These are phyloP conservation scores for Alternaria hordeiaustralica DNA, from an alignment of 2,329 filamentous ascomycete species.

Conservation along the genomic window DNA sequence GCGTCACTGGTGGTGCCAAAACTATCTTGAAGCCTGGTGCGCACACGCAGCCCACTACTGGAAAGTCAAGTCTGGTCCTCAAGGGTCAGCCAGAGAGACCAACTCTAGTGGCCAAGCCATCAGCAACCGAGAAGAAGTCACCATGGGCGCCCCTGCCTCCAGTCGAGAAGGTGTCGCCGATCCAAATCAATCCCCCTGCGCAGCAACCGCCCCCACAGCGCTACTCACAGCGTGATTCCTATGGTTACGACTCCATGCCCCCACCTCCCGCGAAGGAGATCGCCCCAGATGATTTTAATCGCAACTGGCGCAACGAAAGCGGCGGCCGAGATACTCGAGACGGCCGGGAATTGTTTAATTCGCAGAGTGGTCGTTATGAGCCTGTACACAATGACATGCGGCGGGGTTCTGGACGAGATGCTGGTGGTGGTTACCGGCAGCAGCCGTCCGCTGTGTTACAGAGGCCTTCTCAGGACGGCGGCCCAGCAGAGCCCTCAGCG, in stretches of 20 bases:
- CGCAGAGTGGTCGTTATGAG: conserved; percentile 92
- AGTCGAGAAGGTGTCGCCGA: conserved; percentile 78
- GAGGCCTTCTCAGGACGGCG: conserved; percentile 67
- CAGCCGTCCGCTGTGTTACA: conserved; percentile 82
- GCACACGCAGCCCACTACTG: conserved; percentile 39
- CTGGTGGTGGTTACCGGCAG: conserved; percentile 67
- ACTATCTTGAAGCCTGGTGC: conserved; percentile 59
- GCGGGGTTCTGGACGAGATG: conserved; percentile 70
- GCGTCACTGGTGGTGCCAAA: conserved; percentile 50
- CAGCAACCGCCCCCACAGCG: conserved; percentile 55
- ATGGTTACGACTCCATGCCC: conserved; percentile 61
- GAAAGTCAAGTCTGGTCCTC: conserved; percentile 64
- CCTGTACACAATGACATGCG: conserved; percentile 75
- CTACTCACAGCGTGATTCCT: conserved; percentile 62
- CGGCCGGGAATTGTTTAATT: conserved; percentile 83
- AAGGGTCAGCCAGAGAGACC: conserved; percentile 74
- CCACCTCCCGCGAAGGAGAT: conserved; percentile 76
- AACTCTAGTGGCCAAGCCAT: conserved; percentile 74
- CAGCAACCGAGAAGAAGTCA: conserved; percentile 77
- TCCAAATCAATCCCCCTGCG: conserved; percentile 63
- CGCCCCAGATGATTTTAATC: conserved; percentile 90
- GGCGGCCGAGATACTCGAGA: conserved; percentile 61
- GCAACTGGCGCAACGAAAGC: conserved; percentile 79
- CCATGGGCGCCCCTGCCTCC: conserved; percentile 90
- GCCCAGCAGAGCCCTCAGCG: conserved; percentile 80